These are phyloP conservation scores for Candida ulmi DNA, from an alignment of 805 yeast genomes.

Conservation along the genomic window DNA sequence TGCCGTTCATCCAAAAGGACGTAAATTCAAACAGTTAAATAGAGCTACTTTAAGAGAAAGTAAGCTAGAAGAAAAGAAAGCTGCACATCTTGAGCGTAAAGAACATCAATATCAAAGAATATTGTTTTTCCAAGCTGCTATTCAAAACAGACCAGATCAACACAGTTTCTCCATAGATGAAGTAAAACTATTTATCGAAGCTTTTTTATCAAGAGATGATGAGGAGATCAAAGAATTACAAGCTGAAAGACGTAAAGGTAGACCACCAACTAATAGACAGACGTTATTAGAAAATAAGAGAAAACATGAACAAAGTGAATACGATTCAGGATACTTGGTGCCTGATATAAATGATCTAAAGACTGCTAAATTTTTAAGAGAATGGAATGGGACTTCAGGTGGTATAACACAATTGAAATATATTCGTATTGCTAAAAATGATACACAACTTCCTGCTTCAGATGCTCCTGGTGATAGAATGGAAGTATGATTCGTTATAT, in stretches of 20 bases:
- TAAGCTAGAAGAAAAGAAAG: conserved; percentile 57
- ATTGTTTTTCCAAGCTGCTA: conserved; percentile 55
- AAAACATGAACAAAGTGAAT: conserved; percentile 58
- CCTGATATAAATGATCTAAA: conserved; percentile 65
- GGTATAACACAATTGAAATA: conserved; percentile 57
- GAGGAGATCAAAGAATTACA: conserved; percentile 65
- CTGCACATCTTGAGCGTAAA: conserved; percentile 50
- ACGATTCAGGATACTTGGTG: conserved; percentile 58
- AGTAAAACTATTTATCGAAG: conserved; percentile 52
- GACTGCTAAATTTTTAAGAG: conserved; percentile 54
- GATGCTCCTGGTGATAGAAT: conserved; percentile 6
- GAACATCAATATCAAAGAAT: conserved; percentile 55
- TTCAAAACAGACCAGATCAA: conserved; percentile 35
- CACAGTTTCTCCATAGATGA: conserved; percentile 49
- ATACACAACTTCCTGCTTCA: conserved; percentile 6
- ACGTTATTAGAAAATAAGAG: conserved; percentile 55
- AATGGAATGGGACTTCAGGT: conserved; percentile 83
- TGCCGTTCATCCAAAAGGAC: conserved; percentile 78
- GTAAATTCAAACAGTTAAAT: conserved; percentile 78
- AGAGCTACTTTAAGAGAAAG: conserved; percentile 84
- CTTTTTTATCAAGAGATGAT: conserved; percentile 63
- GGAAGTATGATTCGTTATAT: neutral
- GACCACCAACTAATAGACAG: conserved; percentile 76
- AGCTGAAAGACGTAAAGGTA: conserved; percentile 70
- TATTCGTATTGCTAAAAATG: conserved; percentile 20